Percentiles rank a stretch among this genome's conserved stretches.
These are phyloP conservation scores for Candida sojae DNA, from an alignment of 1,139 yeast species.

Conservation along the genomic window DNA sequence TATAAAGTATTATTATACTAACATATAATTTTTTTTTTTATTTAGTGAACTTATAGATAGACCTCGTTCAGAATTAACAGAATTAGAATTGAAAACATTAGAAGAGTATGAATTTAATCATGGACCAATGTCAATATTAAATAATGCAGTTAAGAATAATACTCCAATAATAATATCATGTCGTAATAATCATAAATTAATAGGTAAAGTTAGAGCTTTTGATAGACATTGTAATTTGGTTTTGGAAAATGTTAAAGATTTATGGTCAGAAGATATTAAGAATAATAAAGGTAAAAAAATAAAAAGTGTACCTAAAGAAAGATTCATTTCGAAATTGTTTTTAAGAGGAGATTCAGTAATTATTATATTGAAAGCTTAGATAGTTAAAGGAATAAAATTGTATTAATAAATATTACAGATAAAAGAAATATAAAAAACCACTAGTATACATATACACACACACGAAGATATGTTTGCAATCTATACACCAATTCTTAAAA, in stretches of 20 bases:
- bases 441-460: neutral
- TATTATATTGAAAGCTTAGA: constrained; percentile 61
- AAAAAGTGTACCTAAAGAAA: constrained; percentile 70
- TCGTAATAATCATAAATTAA: constrained; percentile 87
- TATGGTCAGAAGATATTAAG: constrained; percentile 77
- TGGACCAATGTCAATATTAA: constrained; percentile 89
- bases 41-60: constrained; percentile 64
- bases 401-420: constrained; percentile 1
- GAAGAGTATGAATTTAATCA: constrained; percentile 89
- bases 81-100: constrained; percentile 72
- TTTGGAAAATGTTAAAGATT: constrained; percentile 87
- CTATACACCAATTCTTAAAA: constrained; percentile 77
- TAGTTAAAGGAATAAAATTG: neutral
- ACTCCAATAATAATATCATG: constrained; percentile 85
- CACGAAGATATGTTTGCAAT: too few species aligned
- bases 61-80: constrained; percentile 79
- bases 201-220: constrained; percentile 90
- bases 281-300: constrained; percentile 71
- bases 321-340: constrained; percentile 88
- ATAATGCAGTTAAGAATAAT: constrained; percentile 73
- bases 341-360: constrained; percentile 95
- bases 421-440: neutral
- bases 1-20: constrained; percentile 5
- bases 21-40: neutral
- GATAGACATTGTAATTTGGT: constrained; percentile 96